phyloP scores from a whole-genome alignment of 495 filamentous ascomycete genomes.

The Aspergillus egyptiacus region DNA sequence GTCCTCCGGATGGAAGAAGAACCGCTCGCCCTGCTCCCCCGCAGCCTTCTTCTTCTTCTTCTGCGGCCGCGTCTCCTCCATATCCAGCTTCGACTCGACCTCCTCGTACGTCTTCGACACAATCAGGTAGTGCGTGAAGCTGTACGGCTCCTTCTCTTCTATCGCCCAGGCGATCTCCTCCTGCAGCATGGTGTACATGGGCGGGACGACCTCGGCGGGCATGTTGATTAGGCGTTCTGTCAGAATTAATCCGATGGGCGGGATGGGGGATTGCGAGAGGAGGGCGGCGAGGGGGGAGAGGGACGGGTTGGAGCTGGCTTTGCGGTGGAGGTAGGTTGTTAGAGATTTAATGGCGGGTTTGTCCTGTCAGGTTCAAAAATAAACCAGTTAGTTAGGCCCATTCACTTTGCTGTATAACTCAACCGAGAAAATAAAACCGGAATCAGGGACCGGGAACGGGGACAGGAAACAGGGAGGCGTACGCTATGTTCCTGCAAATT shows the following conservation, averaged over 20 bases:
- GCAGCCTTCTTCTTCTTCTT: slow-evolving; percentile 71
- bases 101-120: slow-evolving; percentile 87
- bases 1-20: slow-evolving; percentile 97
- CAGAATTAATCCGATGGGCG: slow-evolving; percentile 74
- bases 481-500: slow-evolving; percentile 75
- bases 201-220: slow-evolving; percentile 82
- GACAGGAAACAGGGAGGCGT: slow-evolving; percentile 2
- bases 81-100: slow-evolving; percentile 72
- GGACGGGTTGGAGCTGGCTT: slow-evolving; percentile 49
- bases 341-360: slow-evolving; percentile 65
- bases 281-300: slow-evolving; percentile 51
- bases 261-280: slow-evolving; percentile 44
- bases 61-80: slow-evolving; percentile 57
- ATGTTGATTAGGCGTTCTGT: slow-evolving; percentile 94
- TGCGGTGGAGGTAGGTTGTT: slow-evolving; percentile 59
- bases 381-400: background rate
- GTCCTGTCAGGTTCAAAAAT: slow-evolving; percentile 41
- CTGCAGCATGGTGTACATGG: slow-evolving; percentile 92
- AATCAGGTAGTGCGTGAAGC: slow-evolving; percentile 88
- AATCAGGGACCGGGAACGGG: too few relatives aligned
- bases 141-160: slow-evolving; percentile 86
- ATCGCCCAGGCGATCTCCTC: slow-evolving; percentile 89
- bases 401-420: background rate
- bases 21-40: slow-evolving; percentile 42
- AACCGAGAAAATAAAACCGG: too few relatives aligned